Evolutionary conservation across 2,329 filamentous ascomycete species (phyloP), one percentile per base, ranked within the genome.

Genomic region (Exophiala sideris): DNA sequence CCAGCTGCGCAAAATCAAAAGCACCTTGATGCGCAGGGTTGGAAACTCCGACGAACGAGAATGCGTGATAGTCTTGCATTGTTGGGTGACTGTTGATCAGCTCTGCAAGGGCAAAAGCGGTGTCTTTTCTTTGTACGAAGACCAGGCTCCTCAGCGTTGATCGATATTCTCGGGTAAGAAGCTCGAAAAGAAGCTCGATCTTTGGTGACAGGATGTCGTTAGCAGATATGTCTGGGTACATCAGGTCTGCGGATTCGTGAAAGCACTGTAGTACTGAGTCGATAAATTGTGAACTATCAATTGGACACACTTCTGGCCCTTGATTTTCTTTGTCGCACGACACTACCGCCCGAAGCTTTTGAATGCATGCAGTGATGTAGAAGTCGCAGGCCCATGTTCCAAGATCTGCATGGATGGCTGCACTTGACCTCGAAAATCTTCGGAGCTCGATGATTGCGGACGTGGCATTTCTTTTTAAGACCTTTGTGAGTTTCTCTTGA

Each of bases 351-450:
- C 59, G 61, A 9, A 74, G 64, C 44, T 69, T 69, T 44, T 65
- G 67, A 8, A 83, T 71, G 3, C 78, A 76, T 35, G 72, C 73
- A 48, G 70, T 69, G 20, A 91, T 79, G 64, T 85, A 91, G 46
- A 78, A 79, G 45, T 91, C 84, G 0, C 80, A 79, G 1, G 86
- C 86, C 85, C 86, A 91, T 1, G 74, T 60, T 0, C 88, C 88
- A 3, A 91, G 75, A 42, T 87, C 79, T 2, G 65, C 61, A 18
- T 73, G 74, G 1, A 91, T 75, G 11, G 77, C 75, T 1, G 58
- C 44, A 10, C 79, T 75, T 32, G 78, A 81, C 2, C 73, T 71
- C 40, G 73, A 72, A 6, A 91, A 76, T 0, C 72, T 71, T 50
- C 72, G 77, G 60, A 91, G 70, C 59, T 88, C 81, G 20, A 73